These are phyloP conservation scores for Phialophora macrospora DNA, from an alignment of 2,329 filamentous ascomycete genomes.

Conservation along the genomic window DNA sequence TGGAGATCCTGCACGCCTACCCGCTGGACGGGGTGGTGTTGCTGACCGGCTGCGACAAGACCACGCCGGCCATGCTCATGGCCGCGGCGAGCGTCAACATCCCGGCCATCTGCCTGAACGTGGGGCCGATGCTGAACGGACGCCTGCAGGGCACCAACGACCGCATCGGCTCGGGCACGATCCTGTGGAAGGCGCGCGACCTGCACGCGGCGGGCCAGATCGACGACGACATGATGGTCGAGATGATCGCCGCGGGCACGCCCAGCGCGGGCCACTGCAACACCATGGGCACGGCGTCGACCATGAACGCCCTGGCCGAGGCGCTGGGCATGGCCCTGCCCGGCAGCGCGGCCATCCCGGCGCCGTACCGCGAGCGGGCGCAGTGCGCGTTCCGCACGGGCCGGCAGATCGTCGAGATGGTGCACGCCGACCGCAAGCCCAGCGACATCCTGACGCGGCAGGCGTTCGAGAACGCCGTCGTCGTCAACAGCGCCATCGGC, in stretches of 20 bases:
- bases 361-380: conserved; percentile 55
- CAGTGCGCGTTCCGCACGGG: conserved; percentile 58
- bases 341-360: conserved; percentile 58
- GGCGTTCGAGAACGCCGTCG: conserved; percentile 63
- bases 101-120: conserved; percentile 58
- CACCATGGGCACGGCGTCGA: conserved; percentile 60
- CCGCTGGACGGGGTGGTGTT: conserved; percentile 58
- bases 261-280: conserved; percentile 58
- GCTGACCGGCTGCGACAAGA: conserved; percentile 60
- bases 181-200: conserved; percentile 58
- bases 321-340: conserved; percentile 60
- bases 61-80: conserved; percentile 58
- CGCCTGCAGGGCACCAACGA: conserved; percentile 47
- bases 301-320: conserved; percentile 60
- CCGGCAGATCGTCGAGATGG: conserved; percentile 57
- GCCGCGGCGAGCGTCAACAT: conserved; percentile 59
- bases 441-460: conserved; percentile 61
- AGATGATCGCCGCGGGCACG: conserved; percentile 53
- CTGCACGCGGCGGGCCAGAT: conserved; percentile 56
- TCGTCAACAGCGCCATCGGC: conserved; percentile 60
- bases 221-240: conserved; percentile 51
- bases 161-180: conserved; percentile 53
- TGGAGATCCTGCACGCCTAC: conserved; percentile 56
- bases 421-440: conserved; percentile 55
- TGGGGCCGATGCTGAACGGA: conserved; percentile 60